Conservation (phyloP, 2,329 filamentous ascomycete species). For the Ceratocystis smalleyi region DNA sequence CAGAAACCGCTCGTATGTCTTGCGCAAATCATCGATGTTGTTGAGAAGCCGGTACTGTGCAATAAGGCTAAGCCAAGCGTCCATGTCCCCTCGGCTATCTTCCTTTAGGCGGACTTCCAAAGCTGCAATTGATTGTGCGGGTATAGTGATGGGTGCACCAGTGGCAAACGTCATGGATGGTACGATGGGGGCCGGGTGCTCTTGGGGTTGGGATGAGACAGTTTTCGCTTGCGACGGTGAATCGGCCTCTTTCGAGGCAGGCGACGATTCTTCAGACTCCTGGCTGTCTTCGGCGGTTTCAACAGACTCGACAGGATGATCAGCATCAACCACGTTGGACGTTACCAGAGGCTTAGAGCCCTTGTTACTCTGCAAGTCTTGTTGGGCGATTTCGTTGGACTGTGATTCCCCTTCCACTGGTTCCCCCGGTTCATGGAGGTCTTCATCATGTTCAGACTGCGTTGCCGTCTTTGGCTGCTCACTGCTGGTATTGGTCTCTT, state of each 20-base stretch:
- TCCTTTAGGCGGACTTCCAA: constrained; percentile 85
- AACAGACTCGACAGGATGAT: background rate
- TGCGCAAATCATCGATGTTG: constrained; percentile 66
- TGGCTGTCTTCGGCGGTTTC: constrained; percentile 6
- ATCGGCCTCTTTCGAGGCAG: background rate
- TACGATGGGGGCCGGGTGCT: background rate
- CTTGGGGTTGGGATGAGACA: background rate
- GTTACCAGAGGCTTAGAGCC: background rate
- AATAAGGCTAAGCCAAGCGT: constrained; percentile 81
- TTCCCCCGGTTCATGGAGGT: constrained; percentile 9
- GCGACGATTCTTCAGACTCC: background rate
- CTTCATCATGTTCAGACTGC: background rate
- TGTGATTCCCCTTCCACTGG: background rate
- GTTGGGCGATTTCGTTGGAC: background rate
- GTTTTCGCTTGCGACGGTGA: background rate
- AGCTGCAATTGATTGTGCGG: constrained; percentile 43
- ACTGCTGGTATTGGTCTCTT: background rate
- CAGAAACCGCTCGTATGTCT: constrained; percentile 72
- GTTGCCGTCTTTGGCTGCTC: background rate
- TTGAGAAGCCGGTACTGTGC: constrained; percentile 67
- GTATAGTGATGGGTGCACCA: constrained; percentile 1
- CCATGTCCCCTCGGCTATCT: constrained; percentile 81
- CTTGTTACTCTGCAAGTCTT: background rate
- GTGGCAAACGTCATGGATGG: constrained; percentile 7
- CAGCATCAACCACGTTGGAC: background rate